Percentiles rank a stretch among this genome's conserved stretches.
phyloP scores from a whole-genome alignment of 208 protist species.

The Leishmania amazonensis region DNA sequence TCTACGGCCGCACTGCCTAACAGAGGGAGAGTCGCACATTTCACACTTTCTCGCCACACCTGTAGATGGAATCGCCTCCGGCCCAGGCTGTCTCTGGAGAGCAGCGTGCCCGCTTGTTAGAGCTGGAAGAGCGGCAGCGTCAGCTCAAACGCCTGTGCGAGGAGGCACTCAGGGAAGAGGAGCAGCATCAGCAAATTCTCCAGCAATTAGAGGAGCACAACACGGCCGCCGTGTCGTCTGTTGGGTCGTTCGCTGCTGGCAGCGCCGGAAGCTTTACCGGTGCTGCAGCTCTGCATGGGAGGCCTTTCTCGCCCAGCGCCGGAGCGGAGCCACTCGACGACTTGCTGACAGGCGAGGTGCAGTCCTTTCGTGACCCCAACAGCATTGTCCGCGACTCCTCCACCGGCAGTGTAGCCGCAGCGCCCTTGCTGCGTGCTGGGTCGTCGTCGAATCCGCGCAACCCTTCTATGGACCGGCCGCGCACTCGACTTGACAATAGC shows the following conservation, averaged over 20 bases:
- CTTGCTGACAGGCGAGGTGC: constrained; percentile 69
- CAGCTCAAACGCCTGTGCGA: constrained; percentile 68
- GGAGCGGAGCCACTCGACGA: constrained; percentile 34
- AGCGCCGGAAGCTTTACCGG: neutral
- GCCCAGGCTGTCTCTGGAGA: constrained; percentile 17
- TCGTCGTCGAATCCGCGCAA: constrained; percentile 15
- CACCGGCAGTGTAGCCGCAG: constrained; percentile 24
- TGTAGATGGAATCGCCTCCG: constrained; percentile 7
- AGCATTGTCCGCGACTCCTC: constrained; percentile 55
- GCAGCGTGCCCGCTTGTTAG: constrained; percentile 46
- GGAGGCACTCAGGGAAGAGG: constrained; percentile 53
- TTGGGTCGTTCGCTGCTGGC: constrained; percentile 8
- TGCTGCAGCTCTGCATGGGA: constrained; percentile 2
- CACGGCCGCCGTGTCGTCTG: constrained; percentile 5
- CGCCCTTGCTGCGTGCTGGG: neutral
- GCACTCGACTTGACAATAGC: constrained; percentile 13
- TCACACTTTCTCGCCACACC: neutral
- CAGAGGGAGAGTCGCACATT: neutral
- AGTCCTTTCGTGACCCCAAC: constrained; percentile 66
- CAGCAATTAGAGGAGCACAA: constrained; percentile 37
- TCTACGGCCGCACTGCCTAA: neutral
- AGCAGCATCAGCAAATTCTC: constrained; percentile 38
- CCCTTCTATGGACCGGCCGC: constrained; percentile 8
- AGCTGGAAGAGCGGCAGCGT: constrained; percentile 61
- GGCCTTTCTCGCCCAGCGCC: neutral